Conservation (phyloP, 768 basidiomycete species). For the Naganishia onofrii region DNA sequence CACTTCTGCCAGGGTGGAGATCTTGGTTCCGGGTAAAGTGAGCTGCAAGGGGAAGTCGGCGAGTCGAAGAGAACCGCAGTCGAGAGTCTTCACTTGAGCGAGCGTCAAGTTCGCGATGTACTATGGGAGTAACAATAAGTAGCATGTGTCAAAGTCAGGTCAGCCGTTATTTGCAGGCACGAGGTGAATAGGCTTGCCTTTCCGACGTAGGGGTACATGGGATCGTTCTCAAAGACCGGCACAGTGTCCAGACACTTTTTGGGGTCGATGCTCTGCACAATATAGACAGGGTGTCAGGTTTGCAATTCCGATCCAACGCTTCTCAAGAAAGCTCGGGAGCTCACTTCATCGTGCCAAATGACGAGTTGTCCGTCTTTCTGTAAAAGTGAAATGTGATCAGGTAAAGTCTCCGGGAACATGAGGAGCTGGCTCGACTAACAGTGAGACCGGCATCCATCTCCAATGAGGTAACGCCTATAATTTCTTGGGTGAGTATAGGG, state of each 20-base stretch:
- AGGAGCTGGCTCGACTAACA: constrained; percentile 46
- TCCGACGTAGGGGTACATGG: constrained; percentile 44
- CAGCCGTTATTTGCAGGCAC: constrained; percentile 24
- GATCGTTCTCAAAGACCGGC: constrained; percentile 54
- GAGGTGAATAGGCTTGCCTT: constrained; percentile 5
- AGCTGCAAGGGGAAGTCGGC: constrained; percentile 47
- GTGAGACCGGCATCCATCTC: constrained; percentile 78
- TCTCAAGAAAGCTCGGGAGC: background rate
- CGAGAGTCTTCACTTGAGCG: constrained; percentile 73
- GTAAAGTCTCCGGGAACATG: too few species aligned
- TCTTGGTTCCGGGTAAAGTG: constrained; percentile 61
- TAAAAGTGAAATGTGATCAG: background rate
- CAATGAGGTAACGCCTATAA: constrained; percentile 61
- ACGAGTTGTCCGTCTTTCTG: constrained; percentile 69
- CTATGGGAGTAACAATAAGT: constrained; percentile 6
- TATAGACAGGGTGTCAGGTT: constrained; percentile 32
- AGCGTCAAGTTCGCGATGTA: constrained; percentile 72
- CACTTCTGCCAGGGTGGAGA: constrained; percentile 70
- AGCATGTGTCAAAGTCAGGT: constrained; percentile 24
- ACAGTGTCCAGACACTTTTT: constrained; percentile 69
- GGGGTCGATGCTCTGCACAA: constrained; percentile 54
- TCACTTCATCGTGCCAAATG: constrained; percentile 72
- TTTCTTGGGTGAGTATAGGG: background rate
- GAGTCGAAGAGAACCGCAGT: constrained; percentile 71
- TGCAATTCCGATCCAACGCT: too few species aligned